Conservation (phyloP, 2,329 filamentous ascomycete species). For the Cytospora piceicola region DNA sequence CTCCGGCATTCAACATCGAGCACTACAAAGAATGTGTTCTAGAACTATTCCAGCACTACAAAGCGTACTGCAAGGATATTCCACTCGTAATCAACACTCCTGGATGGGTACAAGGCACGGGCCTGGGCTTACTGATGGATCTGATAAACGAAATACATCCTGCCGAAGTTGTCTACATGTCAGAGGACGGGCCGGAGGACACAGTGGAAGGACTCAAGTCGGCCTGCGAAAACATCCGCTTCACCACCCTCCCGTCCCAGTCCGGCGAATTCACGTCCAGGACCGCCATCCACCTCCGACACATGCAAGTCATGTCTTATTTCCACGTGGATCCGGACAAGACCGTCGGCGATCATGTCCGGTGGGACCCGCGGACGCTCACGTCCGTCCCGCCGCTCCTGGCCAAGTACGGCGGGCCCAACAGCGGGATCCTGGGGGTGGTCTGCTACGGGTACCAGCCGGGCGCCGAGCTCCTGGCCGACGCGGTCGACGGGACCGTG, state of each 20-base stretch:
- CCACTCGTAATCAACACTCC: slow-evolving; percentile 75
- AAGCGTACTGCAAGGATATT: slow-evolving; percentile 46
- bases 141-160: slow-evolving; percentile 59
- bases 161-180: slow-evolving; percentile 70
- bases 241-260: slow-evolving; percentile 63
- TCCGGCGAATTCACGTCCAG: slow-evolving; percentile 58
- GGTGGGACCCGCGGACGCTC: slow-evolving; percentile 60
- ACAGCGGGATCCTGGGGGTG: slow-evolving; percentile 64
- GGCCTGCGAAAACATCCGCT: slow-evolving; percentile 44
- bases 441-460: slow-evolving; percentile 70
- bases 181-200: slow-evolving; percentile 62
- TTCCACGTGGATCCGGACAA: slow-evolving; percentile 58
- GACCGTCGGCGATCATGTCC: slow-evolving; percentile 28
- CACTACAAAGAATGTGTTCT: slow-evolving; percentile 67
- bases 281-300: slow-evolving; percentile 67
- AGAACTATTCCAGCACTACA: slow-evolving; percentile 66
- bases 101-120: slow-evolving; percentile 73
- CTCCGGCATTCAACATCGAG: slow-evolving; percentile 67
- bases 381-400: slow-evolving; percentile 62
- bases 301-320: slow-evolving; percentile 81
- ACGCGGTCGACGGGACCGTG: slow-evolving; percentile 72
- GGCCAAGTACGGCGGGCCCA: slow-evolving; percentile 59
- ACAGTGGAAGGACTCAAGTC: slow-evolving; percentile 57
- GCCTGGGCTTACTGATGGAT: slow-evolving; percentile 65
- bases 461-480: slow-evolving; percentile 59